These are phyloP conservation scores for Trichoderma koningiopsis DNA, from an alignment of 2,329 filamentous ascomycete species.

Conservation along the genomic window DNA sequence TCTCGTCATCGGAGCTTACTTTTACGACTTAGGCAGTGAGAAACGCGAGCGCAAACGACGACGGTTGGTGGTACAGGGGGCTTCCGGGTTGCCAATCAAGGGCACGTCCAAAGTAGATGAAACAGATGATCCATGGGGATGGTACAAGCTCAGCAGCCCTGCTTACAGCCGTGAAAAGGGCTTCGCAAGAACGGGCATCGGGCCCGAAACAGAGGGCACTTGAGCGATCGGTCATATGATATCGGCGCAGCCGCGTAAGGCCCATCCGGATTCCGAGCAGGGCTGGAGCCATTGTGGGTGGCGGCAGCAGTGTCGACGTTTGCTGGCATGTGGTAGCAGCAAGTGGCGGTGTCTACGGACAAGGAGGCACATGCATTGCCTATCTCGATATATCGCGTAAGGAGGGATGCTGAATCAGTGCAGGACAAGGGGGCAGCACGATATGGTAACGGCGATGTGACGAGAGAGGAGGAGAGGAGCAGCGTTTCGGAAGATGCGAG, in stretches of 20 bases:
- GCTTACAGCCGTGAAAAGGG: neutral
- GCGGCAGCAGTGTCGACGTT: too few species aligned
- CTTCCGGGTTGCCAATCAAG: slow-evolving; percentile 1
- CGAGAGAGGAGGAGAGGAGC: neutral
- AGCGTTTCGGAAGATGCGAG: slow-evolving; percentile 1
- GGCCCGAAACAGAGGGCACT: slow-evolving; percentile 14
- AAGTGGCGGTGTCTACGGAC: neutral
- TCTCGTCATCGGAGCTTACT: neutral
- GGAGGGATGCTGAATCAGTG: neutral
- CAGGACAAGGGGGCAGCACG: neutral
- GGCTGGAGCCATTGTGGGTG: neutral
- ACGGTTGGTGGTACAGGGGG: neutral
- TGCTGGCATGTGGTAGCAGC: neutral
- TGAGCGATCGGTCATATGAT: slow-evolving; percentile 22
- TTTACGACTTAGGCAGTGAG: neutral
- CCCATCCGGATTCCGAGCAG: slow-evolving; percentile 22
- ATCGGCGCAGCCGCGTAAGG: slow-evolving; percentile 21
- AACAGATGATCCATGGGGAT: slow-evolving; percentile 20
- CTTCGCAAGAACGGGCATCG: slow-evolving; percentile 16
- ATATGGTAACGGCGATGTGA: neutral
- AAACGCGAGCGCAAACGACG: slow-evolving; percentile 7
- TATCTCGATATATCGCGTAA: neutral
- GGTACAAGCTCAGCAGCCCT: slow-evolving; percentile 1
- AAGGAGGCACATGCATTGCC: neutral
- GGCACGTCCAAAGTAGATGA: slow-evolving; percentile 8